Evolutionary conservation across 495 filamentous ascomycete genomes (phyloP), one percentile per base, ranked within the genome.

Genomic region (Aspergillus nanangensis): DNA sequence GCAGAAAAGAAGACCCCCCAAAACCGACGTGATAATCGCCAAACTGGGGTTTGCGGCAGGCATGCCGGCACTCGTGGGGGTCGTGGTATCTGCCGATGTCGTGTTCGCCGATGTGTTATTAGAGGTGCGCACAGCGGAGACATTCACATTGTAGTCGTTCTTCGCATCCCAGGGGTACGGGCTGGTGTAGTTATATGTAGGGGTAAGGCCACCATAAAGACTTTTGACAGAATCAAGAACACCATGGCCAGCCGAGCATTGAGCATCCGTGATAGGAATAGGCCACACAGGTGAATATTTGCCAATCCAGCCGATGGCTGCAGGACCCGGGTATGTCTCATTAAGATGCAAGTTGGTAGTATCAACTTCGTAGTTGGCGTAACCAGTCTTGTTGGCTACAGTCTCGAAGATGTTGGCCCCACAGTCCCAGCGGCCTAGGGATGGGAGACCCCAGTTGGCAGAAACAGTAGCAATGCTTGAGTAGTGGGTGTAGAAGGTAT

Each of bases 401-500:
- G 80, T 60, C 23, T 75, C 55, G 44, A 86, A 79, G 17, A 87
- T 67, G 45, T 88, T 88, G 23, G 84, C 83, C 45, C 83, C 83
- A 33, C 83, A 82, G 51, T 88, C 83, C 68, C 81, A 87, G 53
- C 84, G 72, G 10, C 84, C 84, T 7, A 88, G 74, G 24, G 78
- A 83, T 14, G 80, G 78, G 23, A 87, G 69, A 13, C 66, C 79
- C 82, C 82, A 87, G 71, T 89, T 89, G 9, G 78, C 79, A 20
- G 75, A 67, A 15, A 82, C 71, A 17, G 82, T 81, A 8, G 84
- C 69, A 48, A 90, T 74, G 45, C 76, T 69, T 27, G 78, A 84
- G 73, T 85, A 88, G 67, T 87, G 84, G 56, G 80, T 80, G 66
- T 88, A 88, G 71, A 79, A 87, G 38, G 70, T 79, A 58, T 72